Evolutionary conservation across 345 rosid species (phyloP), one percentile per base, ranked within the genome.

Genomic region (Nasturtium officinale): DNA sequence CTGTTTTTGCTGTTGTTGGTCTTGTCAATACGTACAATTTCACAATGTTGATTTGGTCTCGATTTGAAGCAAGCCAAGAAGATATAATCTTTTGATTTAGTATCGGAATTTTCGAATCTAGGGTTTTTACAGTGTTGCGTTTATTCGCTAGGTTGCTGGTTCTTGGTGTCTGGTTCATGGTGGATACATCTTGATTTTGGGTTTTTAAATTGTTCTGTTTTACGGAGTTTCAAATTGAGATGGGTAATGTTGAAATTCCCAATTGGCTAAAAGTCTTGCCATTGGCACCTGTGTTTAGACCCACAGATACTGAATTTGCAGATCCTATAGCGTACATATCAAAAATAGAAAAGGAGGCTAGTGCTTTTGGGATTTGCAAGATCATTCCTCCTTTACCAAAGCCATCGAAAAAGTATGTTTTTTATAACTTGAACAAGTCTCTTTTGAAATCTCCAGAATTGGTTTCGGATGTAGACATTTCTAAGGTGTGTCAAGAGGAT

Each of bases 291-390:
- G 96, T 85, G 71, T 96, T 83, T 69, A 80, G 91, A 52, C 99
- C 99, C 11, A 92, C 98, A 0, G 99, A 96, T 69, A 96, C 99
- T 23, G 99, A 96, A 81, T 92, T 96, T 53, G 90, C 98, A 15
- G 99, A 96, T 83, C 99, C 98, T 52, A 86, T 96, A 77, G 98
- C 97, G 10, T 96, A 96, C 45, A 92, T 96, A 71, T 96, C 99
- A 3, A 96, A 88, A 80, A 96, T 96, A 52, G 99, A 96, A 84
- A 92, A 87, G 82, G 89, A 92, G 63, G 99, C 98, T 28, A 80
- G 91, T 76, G 95, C 88, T 30, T 90, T 89, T 79, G 98, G 99
- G 61, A 92, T 96, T 40, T 96, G 99, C 73, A 96, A 96, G 87
- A 87, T 96, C 67, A 73, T 96, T 66, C 99, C 99, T 52, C 99